Percentiles rank a stretch among this genome's conserved stretches.
phyloP scores from a whole-genome alignment of 345 rosid genomes.

The Salix arbutifolia region DNA sequence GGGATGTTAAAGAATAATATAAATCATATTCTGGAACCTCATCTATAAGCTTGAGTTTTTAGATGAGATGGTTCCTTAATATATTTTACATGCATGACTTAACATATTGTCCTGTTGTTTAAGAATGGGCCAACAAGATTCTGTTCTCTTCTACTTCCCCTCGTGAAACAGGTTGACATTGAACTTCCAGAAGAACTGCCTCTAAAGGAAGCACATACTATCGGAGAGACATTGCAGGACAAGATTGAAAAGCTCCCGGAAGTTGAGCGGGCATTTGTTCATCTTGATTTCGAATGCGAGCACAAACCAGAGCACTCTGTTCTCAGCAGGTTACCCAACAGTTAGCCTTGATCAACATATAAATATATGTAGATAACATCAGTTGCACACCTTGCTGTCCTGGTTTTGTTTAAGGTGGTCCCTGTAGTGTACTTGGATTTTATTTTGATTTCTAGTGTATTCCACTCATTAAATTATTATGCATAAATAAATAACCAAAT shows the following conservation, averaged over 20 bases:
- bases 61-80: too few species aligned
- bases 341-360: not conserved
- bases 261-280: constrained; percentile 91
- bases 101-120: not conserved
- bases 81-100: too few species aligned
- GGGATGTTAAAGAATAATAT: too few species aligned
- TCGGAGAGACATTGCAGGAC: constrained; percentile 76
- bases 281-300: constrained; percentile 81
- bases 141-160: not conserved
- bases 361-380: not conserved
- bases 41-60: too few species aligned
- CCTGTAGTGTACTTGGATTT: not conserved
- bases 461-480: too few species aligned
- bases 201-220: constrained; percentile 66
- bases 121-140: not conserved
- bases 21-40: too few species aligned
- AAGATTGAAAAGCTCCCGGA: constrained; percentile 77
- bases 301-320: constrained; percentile 88
- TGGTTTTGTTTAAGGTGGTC: not conserved
- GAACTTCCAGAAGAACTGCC: constrained; percentile 84
- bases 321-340: constrained; percentile 60
- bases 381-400: not conserved
- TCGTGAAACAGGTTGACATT: constrained; percentile 57
- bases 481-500: too few species aligned
- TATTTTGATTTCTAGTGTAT: too few species aligned